Evolutionary conservation across 306 rosid species (phyloP).

Genomic region (Vicia faba): DNA sequence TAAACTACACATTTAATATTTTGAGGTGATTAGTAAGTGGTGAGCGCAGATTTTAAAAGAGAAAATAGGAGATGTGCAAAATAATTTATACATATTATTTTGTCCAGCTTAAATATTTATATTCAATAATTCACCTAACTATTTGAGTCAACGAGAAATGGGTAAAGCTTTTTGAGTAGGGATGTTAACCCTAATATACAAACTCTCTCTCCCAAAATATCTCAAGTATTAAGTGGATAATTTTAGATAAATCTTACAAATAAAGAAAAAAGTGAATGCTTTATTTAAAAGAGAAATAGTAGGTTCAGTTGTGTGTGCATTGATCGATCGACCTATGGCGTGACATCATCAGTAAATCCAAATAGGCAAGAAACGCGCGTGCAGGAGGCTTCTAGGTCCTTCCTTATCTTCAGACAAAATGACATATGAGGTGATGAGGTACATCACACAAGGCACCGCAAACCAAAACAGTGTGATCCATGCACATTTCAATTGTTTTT

Average conservation of each 20-base stretch:
- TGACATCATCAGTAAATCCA: not conserved
- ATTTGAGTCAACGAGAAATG: slow-evolving; percentile 6
- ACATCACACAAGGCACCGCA: not conserved
- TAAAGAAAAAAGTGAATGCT: not conserved
- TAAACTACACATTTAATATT: too few species aligned
- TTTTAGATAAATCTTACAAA: not conserved
- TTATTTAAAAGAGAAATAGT: not conserved
- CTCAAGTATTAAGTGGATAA: slow-evolving; percentile 25
- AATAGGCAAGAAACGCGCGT: not conserved
- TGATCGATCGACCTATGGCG: not conserved
- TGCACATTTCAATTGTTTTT: too few species aligned
- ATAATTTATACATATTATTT: not conserved
- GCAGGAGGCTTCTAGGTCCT: not conserved
- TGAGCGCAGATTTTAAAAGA: too few species aligned
- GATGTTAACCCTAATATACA: not conserved
- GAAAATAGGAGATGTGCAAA: too few species aligned
- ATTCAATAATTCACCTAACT: slow-evolving; percentile 30
- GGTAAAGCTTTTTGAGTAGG: not conserved
- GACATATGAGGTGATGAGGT: not conserved
- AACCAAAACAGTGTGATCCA: not conserved
- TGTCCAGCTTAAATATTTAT: slow-evolving; percentile 25
- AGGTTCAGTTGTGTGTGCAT: not conserved
- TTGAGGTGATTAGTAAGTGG: too few species aligned
- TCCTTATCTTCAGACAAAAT: not conserved
- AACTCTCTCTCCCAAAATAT: not conserved